Evolutionary conservation across 2,329 filamentous ascomycete species (phyloP).

Genomic region (Aspergillus sp.): DNA sequence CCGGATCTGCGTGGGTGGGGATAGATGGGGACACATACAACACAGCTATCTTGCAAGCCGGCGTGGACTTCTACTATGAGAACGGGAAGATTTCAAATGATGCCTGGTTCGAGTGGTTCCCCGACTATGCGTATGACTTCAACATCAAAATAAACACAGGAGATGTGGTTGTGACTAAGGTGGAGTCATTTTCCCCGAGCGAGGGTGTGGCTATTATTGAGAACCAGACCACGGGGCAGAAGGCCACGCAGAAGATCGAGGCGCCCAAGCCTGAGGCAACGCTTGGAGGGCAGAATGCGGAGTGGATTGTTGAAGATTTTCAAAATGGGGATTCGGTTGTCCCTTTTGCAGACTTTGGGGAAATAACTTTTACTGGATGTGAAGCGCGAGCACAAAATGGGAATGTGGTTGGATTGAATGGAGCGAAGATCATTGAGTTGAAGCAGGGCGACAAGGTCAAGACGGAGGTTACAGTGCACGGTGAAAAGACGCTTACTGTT

Average conservation of each 20-base stretch:
- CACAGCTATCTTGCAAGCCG: conserved; percentile 57
- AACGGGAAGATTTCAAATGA: conserved; percentile 46
- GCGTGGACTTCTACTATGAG: conserved; percentile 56
- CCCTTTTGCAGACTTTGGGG: conserved; percentile 49
- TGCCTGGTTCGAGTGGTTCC: conserved; percentile 64
- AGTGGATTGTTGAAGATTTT: conserved; percentile 65
- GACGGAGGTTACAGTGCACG: conserved; percentile 26
- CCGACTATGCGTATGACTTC: conserved; percentile 57
- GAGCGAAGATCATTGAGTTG: conserved; percentile 49
- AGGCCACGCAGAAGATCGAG: conserved; percentile 53
- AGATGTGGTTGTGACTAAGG: conserved; percentile 44
- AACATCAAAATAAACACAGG: conserved; percentile 46
- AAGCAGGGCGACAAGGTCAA: conserved; percentile 42
- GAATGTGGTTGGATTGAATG: conserved; percentile 30
- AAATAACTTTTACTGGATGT: conserved; percentile 38
- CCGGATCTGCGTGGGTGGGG: conserved; percentile 59
- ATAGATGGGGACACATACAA: conserved; percentile 61
- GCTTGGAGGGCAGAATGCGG: conserved; percentile 58
- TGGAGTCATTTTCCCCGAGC: conserved; percentile 40
- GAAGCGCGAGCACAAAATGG: conserved; percentile 26
- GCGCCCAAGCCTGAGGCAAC: conserved; percentile 39
- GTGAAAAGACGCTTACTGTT: conserved; percentile 29
- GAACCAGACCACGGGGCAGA: conserved; percentile 54
- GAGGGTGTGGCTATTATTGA: conserved; percentile 50
- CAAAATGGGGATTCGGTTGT: conserved; percentile 41